Evolutionary conservation across 2,329 filamentous ascomycete genomes (phyloP).

Genomic region (Alternaria viburni): DNA sequence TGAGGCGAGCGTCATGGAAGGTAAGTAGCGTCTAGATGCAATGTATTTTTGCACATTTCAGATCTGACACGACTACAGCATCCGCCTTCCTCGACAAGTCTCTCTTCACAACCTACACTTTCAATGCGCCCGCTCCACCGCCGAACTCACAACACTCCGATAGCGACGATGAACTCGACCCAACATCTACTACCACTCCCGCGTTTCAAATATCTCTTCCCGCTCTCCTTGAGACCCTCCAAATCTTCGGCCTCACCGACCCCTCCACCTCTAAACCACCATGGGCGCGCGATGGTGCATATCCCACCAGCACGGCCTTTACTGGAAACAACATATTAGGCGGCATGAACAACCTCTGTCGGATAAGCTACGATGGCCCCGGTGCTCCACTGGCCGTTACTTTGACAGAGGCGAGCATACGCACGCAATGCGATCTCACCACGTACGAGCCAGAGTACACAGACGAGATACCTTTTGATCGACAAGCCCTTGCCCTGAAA

Average conservation of each 20-base stretch:
- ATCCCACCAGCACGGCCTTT: constrained; percentile 73
- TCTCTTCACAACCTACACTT: constrained; percentile 85
- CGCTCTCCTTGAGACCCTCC: constrained; percentile 88
- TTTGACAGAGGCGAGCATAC: constrained; percentile 81
- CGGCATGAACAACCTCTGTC: constrained; percentile 82
- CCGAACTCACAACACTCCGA: constrained; percentile 41
- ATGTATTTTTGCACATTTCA: neutral
- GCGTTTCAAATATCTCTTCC: constrained; percentile 87
- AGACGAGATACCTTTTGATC: constrained; percentile 89
- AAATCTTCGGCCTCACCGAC: constrained; percentile 81
- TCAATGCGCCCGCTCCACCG: constrained; percentile 60
- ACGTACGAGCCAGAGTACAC: constrained; percentile 73
- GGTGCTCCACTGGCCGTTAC: constrained; percentile 84
- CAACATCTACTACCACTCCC: constrained; percentile 55
- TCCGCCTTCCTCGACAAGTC: constrained; percentile 85
- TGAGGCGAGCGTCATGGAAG: constrained; percentile 90
- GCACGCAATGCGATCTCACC: constrained; percentile 77
- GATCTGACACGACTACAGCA: constrained; percentile 51
- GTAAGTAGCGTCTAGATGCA: constrained; percentile 50
- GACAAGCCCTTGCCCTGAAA: constrained; percentile 81
- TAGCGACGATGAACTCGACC: constrained; percentile 43
- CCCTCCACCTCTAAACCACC: constrained; percentile 45
- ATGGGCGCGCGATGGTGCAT: constrained; percentile 51
- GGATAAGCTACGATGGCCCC: constrained; percentile 74
- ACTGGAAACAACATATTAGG: constrained; percentile 74